Percentiles rank a stretch among this genome's conserved stretches.
Evolutionary conservation across 2,329 filamentous ascomycete genomes (phyloP).

Genomic region (Colletotrichum tropicicola): DNA sequence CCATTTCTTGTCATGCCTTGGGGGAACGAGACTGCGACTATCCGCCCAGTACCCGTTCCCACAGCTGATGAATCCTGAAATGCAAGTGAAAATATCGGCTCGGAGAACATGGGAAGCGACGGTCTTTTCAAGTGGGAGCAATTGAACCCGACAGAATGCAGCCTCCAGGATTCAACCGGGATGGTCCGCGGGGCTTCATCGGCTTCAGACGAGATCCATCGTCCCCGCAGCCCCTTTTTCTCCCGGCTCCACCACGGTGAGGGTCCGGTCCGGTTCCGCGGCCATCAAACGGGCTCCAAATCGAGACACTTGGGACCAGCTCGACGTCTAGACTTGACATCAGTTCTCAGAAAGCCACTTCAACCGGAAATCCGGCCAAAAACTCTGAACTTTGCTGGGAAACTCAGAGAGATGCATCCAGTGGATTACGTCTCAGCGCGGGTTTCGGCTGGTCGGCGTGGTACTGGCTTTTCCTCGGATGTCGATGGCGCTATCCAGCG

Average conservation of each 20-base stretch:
- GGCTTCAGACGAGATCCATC: neutral
- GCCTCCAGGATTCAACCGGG: too few relatives aligned
- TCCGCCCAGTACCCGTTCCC: too few relatives aligned
- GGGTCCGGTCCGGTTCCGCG: neutral
- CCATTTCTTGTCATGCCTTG: too few relatives aligned
- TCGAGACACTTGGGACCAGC: neutral
- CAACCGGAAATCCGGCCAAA: too few relatives aligned
- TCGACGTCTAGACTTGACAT: neutral
- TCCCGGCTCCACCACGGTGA: neutral
- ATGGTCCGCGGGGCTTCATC: neutral
- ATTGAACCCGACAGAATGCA: too few relatives aligned
- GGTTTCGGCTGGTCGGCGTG: neutral
- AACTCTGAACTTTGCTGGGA: neutral
- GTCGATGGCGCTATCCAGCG: conserved; percentile 20
- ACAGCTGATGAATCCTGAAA: too few relatives aligned
- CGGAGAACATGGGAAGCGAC: too few relatives aligned
- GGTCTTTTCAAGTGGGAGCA: too few relatives aligned
- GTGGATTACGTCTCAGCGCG: neutral
- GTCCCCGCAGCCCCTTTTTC: neutral
- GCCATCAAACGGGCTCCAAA: neutral
- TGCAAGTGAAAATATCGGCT: too few relatives aligned
- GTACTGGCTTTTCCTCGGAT: neutral
- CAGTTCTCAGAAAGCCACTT: neutral
- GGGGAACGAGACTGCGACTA: too few relatives aligned
- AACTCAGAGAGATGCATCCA: neutral